Evolutionary conservation across 108 stramenopile genomes (phyloP), one percentile per base, ranked within the genome.

Genomic region (Nitzschia inconspicua): DNA sequence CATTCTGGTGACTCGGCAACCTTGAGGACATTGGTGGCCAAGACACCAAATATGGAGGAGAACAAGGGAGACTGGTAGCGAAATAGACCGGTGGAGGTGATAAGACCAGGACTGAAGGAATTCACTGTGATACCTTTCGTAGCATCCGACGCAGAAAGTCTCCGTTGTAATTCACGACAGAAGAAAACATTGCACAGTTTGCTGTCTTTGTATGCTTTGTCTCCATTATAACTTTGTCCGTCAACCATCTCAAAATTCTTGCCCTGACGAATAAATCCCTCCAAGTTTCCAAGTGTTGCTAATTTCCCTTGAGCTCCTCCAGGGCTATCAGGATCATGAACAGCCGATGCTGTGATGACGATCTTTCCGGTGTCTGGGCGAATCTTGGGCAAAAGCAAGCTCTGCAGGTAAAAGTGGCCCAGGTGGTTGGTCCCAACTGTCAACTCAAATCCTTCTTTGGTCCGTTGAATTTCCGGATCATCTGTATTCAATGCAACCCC

Each of bases 391-490:
- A 88, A 35, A 1, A 96, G 58, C 24, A 92, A 64, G 41, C 84
- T 66, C 41, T 94, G 93, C 47, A 98, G 71, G 25, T 93, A 92
- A 70, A 97, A 97, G 64, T 96, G 96, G n/a, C 95, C 98, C 11
- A 98, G 68, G 63, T 97, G 98, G 70, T 98, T 98, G 11, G 91
- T 93, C 8, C 96, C 96, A 41, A 98, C 54, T 2, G 86, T 94
- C 47, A 80, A 66, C 70, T 89, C 92, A 77, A 85, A 90, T 1
- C 83, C 85, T 40, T 89, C 78, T 19, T 52, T 58, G 20, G 89
- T 93, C 10, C 91, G 46, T 22, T 66, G 42, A 6, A 89, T 72
- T 47, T 93, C 88, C 36, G 64, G 85, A 5, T 78, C 84, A 23
- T 58, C 75, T 0, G 83, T 83, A 42, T 85, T 82, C 26, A 87